phyloP scores from a whole-genome alignment of 805 yeast species.

The Torulaspora franciscae region DNA sequence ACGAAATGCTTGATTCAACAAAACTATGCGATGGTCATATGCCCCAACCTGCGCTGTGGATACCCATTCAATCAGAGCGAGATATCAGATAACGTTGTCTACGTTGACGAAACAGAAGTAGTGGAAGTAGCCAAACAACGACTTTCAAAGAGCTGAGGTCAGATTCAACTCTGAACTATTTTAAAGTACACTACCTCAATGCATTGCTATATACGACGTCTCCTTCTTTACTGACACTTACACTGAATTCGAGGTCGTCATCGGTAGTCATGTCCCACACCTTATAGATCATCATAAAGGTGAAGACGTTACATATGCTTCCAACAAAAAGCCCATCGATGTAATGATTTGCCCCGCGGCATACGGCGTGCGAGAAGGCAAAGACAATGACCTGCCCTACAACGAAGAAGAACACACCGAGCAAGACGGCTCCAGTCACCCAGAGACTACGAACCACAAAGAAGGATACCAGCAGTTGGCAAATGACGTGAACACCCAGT shows the following conservation, averaged over 20 bases:
- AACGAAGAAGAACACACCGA: constrained; percentile 68
- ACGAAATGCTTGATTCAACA: constrained; percentile 34
- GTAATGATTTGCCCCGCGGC: constrained; percentile 73
- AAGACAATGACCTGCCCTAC: constrained; percentile 77
- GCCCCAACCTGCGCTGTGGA: constrained; percentile 26
- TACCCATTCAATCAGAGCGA: constrained; percentile 31
- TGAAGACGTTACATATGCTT: constrained; percentile 69
- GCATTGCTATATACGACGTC: constrained; percentile 26
- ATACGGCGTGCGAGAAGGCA: constrained; percentile 60
- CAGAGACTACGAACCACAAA: constrained; percentile 70
- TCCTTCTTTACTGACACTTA: constrained; percentile 47
- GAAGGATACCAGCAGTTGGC: constrained; percentile 64
- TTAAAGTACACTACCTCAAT: constrained; percentile 5
- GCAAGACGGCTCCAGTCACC: constrained; percentile 80
- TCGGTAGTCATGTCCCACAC: constrained; percentile 94
- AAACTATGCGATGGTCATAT: constrained; percentile 33
- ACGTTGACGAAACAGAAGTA: constrained; percentile 30
- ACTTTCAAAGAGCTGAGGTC: constrained; percentile 12
- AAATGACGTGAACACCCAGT: constrained; percentile 54
- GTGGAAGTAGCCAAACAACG: constrained; percentile 27
- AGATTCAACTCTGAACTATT: background rate
- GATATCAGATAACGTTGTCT: constrained; percentile 21
- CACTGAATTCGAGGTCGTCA: constrained; percentile 91
- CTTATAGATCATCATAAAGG: constrained; percentile 92
- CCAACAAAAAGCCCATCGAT: constrained; percentile 88